Evolutionary conservation across 495 filamentous ascomycete species (phyloP).

Genomic region (Lentithecium fluviatile): DNA sequence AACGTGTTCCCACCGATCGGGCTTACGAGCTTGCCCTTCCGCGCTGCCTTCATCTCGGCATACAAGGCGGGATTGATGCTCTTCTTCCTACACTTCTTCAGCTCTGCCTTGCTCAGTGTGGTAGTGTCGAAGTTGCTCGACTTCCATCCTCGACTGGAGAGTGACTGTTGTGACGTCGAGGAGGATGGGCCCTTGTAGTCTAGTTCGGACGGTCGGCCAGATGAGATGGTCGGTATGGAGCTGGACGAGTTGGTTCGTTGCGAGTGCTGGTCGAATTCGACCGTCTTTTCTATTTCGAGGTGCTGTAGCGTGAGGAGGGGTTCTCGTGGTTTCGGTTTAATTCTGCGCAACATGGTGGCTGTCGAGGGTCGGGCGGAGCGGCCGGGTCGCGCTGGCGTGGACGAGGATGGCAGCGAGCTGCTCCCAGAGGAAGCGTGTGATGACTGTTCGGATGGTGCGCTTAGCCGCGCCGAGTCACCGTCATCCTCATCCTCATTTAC

Average conservation of each 20-base stretch:
- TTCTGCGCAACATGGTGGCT: not conserved
- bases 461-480: too few relatives aligned
- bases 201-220: constrained; percentile 5
- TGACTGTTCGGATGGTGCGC: too few relatives aligned
- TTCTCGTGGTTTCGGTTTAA: constrained; percentile 2
- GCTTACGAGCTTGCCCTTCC: constrained; percentile 38
- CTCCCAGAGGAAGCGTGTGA: too few relatives aligned
- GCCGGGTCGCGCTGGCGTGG: too few relatives aligned
- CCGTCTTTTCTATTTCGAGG: constrained; percentile 7
- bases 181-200: not conserved
- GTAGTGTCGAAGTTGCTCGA: constrained; percentile 36
- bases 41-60: constrained; percentile 43
- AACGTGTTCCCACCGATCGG: constrained; percentile 40
- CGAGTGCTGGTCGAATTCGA: constrained; percentile 3
- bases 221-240: constrained; percentile 9
- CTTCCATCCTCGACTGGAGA: constrained; percentile 28
- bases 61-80: constrained; percentile 42
- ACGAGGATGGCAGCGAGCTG: too few relatives aligned
- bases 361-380: not conserved
- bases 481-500: too few relatives aligned
- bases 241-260: constrained; percentile 2
- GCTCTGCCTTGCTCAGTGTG: constrained; percentile 31
- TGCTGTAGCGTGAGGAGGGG: not conserved
- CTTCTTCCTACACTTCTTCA: constrained; percentile 40
- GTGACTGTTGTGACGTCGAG: not conserved